Base-by-base conservation (phyloP, 2,329 filamentous ascomycete genomes). In the Colletotrichum spinosum region DNA sequence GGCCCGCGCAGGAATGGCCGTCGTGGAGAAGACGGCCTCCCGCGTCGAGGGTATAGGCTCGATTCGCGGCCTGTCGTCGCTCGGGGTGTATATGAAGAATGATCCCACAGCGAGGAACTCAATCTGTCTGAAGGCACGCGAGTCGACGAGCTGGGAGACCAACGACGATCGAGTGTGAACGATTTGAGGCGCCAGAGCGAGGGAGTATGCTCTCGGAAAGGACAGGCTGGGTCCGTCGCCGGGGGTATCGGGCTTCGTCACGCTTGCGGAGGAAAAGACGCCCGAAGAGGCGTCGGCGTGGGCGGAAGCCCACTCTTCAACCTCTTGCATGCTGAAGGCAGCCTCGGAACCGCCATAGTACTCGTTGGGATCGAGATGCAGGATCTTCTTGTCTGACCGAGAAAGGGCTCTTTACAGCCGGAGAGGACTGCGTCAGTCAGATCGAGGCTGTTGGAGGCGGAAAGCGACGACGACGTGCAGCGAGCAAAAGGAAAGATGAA, bases 81-180 rank as follows among this genome's bases (percentile, higher is more conserved):
- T 35, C 1, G 78, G 73, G 64, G 85, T 81, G 73, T 90, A 90
- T 60, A 97, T 88, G 86, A 92, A 97, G 88, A 95, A 98, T 61
- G 92, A 95, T 34, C 95, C 95, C 34, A 98, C 92, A 35, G 95
- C 93, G 67, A 96, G 87, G 71, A 98, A 98, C 75, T 98, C 95
- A 51, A 99, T 86, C 79, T 97, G 94, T 25, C 90, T 88, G 73
- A 95, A 95, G 11, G 94, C 91, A 70, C 90, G 91, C 7, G 95
- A 97, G 2, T 94, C 93, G n/a, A 98, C 92, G 13, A 98, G 87
- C 72, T 90, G 86, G 8, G 89, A 87, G 6, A 98, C 82, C 39
- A 98, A 84, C 69, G 87, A 84, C 2, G 94, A 97, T 58, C 90
- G 90, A 9, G 92, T 88, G 77, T 97, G 96, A 57, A 98, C 89